A percentile compares a stretch with the other conserved stretches of the same genome.
These are phyloP conservation scores for Parietaria judaica DNA, from an alignment of 306 rosid genomes.

Conservation along the genomic window DNA sequence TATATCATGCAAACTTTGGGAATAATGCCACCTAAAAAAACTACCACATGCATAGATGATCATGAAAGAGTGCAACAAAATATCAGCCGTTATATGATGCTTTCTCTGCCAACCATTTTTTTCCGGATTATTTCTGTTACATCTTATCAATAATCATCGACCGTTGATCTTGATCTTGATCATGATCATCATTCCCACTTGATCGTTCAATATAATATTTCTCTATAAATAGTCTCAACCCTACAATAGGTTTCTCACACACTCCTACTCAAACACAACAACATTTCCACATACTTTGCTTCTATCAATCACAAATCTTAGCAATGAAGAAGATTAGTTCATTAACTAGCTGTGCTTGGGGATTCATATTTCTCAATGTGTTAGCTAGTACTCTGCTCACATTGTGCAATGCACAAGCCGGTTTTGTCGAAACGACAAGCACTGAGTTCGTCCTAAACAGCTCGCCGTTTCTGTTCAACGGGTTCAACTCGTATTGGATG, in stretches of 20 bases:
- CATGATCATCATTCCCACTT: too few species aligned
- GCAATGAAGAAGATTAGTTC: background rate
- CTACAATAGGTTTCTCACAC: background rate
- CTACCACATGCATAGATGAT: too few species aligned
- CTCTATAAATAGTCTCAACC: background rate
- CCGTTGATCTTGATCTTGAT: too few species aligned
- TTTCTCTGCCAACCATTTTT: too few species aligned
- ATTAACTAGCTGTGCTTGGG: background rate
- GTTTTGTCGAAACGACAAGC: constrained; percentile 29
- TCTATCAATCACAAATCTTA: background rate
- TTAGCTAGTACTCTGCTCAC: background rate
- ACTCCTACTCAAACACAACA: background rate
- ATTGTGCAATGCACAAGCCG: background rate
- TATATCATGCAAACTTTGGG: too few species aligned
- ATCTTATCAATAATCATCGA: too few species aligned
- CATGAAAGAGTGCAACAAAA: too few species aligned
- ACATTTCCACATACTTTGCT: background rate
- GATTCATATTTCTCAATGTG: background rate
- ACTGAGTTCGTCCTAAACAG: constrained; percentile 29
- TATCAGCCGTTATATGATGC: too few species aligned
- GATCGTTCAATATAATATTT: too few species aligned
- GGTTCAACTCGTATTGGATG: constrained; percentile 55
- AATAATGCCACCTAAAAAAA: too few species aligned
- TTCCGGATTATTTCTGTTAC: too few species aligned
- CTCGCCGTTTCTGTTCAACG: constrained; percentile 31